phyloP scores from a whole-genome alignment of 495 filamentous ascomycete species.

The Tuber indicum region DNA sequence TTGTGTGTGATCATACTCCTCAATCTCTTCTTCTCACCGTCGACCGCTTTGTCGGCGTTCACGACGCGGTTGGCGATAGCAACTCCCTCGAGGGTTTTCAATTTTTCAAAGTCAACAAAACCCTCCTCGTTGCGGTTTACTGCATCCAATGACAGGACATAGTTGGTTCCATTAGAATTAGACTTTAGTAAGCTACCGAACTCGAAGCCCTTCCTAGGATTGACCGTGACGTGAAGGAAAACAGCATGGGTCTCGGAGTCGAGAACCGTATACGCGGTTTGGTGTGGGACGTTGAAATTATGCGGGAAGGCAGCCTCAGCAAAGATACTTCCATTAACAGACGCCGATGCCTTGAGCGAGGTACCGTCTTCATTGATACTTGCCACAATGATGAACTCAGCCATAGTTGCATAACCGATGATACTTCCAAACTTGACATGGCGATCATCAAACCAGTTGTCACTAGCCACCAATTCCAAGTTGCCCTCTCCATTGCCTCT shows the following conservation, averaged over 20 bases:
- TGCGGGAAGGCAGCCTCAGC: conserved; percentile 78
- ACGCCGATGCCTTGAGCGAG: conserved; percentile 68
- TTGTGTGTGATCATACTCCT: conserved; percentile 91
- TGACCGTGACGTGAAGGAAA: conserved; percentile 82
- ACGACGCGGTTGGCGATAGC: conserved; percentile 75
- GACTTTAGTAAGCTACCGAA: conserved; percentile 92
- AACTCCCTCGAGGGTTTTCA: conserved; percentile 83
- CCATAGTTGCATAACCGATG: conserved; percentile 82
- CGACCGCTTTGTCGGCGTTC: conserved; percentile 56
- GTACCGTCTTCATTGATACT: conserved; percentile 59
- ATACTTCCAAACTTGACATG: conserved; percentile 59
- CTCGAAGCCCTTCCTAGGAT: conserved; percentile 52
- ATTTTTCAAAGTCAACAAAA: conserved; percentile 94
- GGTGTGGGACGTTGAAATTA: conserved; percentile 67
- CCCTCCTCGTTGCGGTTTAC: conserved; percentile 70
- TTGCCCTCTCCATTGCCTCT: conserved; percentile 41
- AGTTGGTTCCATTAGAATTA: conserved; percentile 95
- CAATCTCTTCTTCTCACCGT: conserved; percentile 66
- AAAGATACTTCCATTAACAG: conserved; percentile 72
- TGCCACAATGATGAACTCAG: conserved; percentile 90
- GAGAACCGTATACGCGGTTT: conserved; percentile 82
- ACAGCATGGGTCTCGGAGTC: conserved; percentile 87
- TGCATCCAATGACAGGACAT: conserved; percentile 67
- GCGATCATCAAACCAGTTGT: conserved; percentile 64
- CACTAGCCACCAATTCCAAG: conserved; percentile 57